Evolutionary conservation across 495 filamentous ascomycete species (phyloP).

Genomic region (Xylaria telfairii): DNA sequence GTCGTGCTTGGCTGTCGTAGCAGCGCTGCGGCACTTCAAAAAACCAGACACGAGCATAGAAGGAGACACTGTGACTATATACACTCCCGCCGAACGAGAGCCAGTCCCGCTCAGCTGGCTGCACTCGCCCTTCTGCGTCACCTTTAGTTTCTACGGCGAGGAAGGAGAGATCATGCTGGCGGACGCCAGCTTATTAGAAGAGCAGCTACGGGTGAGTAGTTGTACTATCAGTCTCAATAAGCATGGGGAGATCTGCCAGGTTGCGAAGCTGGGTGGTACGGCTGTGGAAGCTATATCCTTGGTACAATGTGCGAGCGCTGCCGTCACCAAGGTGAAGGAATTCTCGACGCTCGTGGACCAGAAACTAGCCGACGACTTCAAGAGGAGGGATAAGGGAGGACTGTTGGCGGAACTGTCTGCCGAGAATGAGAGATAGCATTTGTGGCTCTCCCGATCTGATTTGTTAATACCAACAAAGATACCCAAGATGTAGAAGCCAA

Average conservation of each 20-base stretch:
- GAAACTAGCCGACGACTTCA: conserved; percentile 76
- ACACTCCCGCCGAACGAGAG: conserved; percentile 81
- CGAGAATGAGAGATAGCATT: conserved; percentile 72
- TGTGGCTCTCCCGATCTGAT: conserved; percentile 30
- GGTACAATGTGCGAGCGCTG: conserved; percentile 70
- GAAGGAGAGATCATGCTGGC: conserved; percentile 65
- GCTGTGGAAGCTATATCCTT: conserved; percentile 78
- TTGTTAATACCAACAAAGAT: conserved; percentile 38
- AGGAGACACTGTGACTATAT: conserved; percentile 81
- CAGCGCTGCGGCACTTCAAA: conserved; percentile 86
- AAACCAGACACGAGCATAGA: conserved; percentile 85
- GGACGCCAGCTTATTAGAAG: conserved; percentile 82
- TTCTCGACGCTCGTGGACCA: conserved; percentile 73
- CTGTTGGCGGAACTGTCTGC: conserved; percentile 80
- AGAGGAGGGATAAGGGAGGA: conserved; percentile 74
- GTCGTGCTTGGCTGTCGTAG: conserved; percentile 82
- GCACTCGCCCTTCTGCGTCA: conserved; percentile 87
- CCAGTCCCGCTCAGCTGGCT: conserved; percentile 88
- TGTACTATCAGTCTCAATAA: conserved; percentile 86
- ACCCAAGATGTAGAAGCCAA: conserved; percentile 36
- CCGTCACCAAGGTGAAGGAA: conserved; percentile 78
- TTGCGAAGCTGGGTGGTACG: conserved; percentile 84
- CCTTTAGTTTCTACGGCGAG: conserved; percentile 79
- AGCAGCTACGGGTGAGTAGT: conserved; percentile 83
- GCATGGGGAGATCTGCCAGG: conserved; percentile 88